These are phyloP conservation scores for Lepiota venenata DNA, from an alignment of 768 basidiomycete species.

Conservation along the genomic window DNA sequence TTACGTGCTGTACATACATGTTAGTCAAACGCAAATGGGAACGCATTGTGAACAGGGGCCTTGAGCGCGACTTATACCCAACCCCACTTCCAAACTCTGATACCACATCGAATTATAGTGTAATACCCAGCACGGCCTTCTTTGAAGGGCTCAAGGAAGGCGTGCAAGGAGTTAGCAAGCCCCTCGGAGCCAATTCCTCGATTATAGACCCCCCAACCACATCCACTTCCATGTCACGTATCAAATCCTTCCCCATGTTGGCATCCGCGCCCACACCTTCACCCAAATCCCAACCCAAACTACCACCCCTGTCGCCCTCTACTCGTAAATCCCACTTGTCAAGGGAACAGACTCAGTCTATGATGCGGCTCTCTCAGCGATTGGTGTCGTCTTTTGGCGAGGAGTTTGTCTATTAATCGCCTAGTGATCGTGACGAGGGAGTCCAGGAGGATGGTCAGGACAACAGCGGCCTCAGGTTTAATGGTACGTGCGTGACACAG, in stretches of 20 bases:
- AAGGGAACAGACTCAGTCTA: slow-evolving; percentile 22
- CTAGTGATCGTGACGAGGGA: not conserved
- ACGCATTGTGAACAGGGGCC: slow-evolving; percentile 57
- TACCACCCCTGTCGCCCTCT: slow-evolving; percentile 16
- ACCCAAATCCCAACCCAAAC: not conserved
- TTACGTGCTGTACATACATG: slow-evolving; percentile 1
- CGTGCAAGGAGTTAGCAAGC: slow-evolving; percentile 53
- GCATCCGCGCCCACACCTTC: too few relatives aligned
- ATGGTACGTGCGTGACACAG: slow-evolving; percentile 48
- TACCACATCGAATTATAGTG: not conserved
- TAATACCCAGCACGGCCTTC: slow-evolving; percentile 8
- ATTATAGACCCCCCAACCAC: slow-evolving; percentile 5
- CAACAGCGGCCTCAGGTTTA: slow-evolving; percentile 25
- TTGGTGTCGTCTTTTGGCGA: slow-evolving; percentile 44
- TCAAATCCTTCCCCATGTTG: not conserved
- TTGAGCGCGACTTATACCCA: slow-evolving; percentile 32
- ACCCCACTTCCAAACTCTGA: slow-evolving; percentile 4
- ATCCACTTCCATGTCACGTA: not conserved
- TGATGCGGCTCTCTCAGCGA: slow-evolving; percentile 40
- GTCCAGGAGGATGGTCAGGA: slow-evolving; percentile 16
- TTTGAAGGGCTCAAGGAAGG: slow-evolving; percentile 65
- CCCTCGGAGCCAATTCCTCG: slow-evolving; percentile 46
- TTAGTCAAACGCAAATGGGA: slow-evolving; percentile 76
- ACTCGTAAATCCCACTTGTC: slow-evolving; percentile 18
- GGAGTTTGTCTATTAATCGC: slow-evolving; percentile 13